These are phyloP conservation scores for Metschnikowia vanudenii DNA, from an alignment of 805 yeast species.

Conservation along the genomic window DNA sequence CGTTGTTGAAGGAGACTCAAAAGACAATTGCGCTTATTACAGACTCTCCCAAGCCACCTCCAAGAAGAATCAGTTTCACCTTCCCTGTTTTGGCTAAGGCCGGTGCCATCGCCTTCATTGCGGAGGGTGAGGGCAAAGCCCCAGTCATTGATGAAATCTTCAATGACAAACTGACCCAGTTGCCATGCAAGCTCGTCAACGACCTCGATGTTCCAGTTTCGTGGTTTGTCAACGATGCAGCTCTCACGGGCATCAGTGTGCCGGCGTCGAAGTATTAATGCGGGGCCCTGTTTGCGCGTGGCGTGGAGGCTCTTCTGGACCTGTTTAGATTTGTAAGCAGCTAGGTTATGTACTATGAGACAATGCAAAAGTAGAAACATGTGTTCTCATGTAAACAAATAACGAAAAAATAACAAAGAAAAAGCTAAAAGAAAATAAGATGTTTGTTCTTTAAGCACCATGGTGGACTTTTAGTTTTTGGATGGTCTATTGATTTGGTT, in stretches of 20 bases:
- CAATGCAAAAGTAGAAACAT: too few relatives aligned
- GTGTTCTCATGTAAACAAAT: too few relatives aligned
- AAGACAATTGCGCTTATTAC: slow-evolving; percentile 60
- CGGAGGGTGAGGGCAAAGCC: slow-evolving; percentile 86
- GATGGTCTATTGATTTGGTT: too few relatives aligned
- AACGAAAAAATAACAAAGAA: too few relatives aligned
- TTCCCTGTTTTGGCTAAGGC: slow-evolving; percentile 67
- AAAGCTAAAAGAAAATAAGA: too few relatives aligned
- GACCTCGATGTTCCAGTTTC: slow-evolving; percentile 51
- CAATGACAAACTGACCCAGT: slow-evolving; percentile 42
- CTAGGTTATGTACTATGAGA: too few relatives aligned
- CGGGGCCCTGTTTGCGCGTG: too few relatives aligned
- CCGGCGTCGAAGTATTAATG: slow-evolving; percentile 37
- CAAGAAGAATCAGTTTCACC: slow-evolving; percentile 87
- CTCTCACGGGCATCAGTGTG: slow-evolving; percentile 61
- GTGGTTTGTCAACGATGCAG: slow-evolving; percentile 87
- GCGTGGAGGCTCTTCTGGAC: too few relatives aligned
- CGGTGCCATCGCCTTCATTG: slow-evolving; percentile 68
- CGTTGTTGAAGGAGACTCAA: slow-evolving; percentile 53
- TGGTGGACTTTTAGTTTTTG: too few relatives aligned
- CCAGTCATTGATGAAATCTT: slow-evolving; percentile 70
- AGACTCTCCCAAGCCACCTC: slow-evolving; percentile 93
- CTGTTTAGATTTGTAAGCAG: too few relatives aligned
- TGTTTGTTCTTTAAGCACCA: too few relatives aligned
- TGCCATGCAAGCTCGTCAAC: slow-evolving; percentile 79